Percentiles rank a stretch among this genome's conserved stretches.
phyloP scores from a whole-genome alignment of 352 stramenopile species.

The Phytophthora quininea region DNA sequence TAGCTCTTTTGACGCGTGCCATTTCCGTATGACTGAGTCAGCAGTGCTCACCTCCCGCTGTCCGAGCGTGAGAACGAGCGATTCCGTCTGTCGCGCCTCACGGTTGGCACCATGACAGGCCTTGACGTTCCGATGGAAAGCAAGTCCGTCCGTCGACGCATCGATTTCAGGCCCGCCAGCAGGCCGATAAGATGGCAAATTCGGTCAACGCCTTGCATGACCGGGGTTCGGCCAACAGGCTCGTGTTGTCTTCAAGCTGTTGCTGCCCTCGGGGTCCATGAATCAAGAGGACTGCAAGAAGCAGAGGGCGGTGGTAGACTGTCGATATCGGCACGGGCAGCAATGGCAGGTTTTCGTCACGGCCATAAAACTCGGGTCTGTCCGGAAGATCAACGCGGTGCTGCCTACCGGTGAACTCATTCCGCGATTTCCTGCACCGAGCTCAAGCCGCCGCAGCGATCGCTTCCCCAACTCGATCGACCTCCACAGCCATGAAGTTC shows the following conservation, averaged over 20 bases:
- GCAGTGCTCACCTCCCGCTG: background rate
- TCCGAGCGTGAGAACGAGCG: background rate
- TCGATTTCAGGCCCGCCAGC: slow-evolving; percentile 8
- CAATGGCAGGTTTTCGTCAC: background rate
- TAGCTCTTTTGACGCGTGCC: background rate
- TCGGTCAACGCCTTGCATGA: slow-evolving; percentile 9
- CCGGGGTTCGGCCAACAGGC: background rate
- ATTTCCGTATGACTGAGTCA: background rate
- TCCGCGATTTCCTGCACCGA: slow-evolving; percentile 7
- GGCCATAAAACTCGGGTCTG: background rate
- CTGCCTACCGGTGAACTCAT: slow-evolving; percentile 1
- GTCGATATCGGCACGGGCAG: background rate
- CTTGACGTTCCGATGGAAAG: background rate
- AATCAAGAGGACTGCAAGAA: background rate
- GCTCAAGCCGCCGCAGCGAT: slow-evolving; percentile 1
- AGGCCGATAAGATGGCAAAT: slow-evolving; percentile 28
- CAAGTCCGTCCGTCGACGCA: background rate
- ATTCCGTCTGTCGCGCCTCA: slow-evolving; percentile 1
- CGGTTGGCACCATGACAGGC: background rate
- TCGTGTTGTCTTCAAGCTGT: background rate
- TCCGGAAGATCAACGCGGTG: background rate
- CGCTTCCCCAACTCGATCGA: background rate
- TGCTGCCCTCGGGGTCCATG: background rate
- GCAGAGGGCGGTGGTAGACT: too few species aligned
- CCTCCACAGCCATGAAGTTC: slow-evolving; percentile 13